Evolutionary conservation across 441 rosid species (phyloP).

Genomic region (Dalechampia spathulata): DNA sequence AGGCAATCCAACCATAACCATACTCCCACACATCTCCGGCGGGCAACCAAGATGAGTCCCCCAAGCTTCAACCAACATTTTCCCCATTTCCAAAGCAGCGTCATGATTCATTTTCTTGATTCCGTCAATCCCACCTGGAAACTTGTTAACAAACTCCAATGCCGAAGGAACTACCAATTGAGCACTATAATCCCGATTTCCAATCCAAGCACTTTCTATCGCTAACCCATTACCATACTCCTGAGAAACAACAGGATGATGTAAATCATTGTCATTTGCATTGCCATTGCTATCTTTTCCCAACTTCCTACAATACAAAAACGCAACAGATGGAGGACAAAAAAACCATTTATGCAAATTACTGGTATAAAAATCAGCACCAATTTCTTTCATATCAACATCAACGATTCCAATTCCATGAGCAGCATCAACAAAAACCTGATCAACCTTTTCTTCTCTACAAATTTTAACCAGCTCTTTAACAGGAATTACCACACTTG

Average conservation of each 20-base stretch:
- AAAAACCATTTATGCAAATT: constrained; percentile 93
- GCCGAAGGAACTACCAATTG: constrained; percentile 74
- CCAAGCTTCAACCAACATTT: constrained; percentile 78
- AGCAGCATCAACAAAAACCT: constrained; percentile 81
- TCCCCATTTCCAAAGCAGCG: constrained; percentile 66
- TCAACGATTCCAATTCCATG: constrained; percentile 89
- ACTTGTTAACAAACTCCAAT: constrained; percentile 61
- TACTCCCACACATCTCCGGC: constrained; percentile 67
- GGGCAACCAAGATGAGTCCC: constrained; percentile 87
- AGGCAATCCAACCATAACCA: constrained; percentile 94
- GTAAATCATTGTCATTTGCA: constrained; percentile 42
- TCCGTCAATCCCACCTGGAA: constrained; percentile 77
- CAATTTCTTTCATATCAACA: constrained; percentile 76
- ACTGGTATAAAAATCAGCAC: constrained; percentile 85
- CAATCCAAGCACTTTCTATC: constrained; percentile 85
- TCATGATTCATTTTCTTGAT: constrained; percentile 76
- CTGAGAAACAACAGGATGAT: constrained; percentile 89
- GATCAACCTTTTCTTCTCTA: constrained; percentile 74
- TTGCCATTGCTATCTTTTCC: not conserved
- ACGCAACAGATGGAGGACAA: constrained; percentile 76
- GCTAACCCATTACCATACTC: constrained; percentile 91
- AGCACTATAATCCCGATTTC: constrained; percentile 89
- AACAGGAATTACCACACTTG: constrained; percentile 71
- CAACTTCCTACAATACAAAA: constrained; percentile 58
- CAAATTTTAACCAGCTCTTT: constrained; percentile 69